Evolutionary conservation across 176 grass and related monocot genomes (phyloP).

Genomic region (Saccharum officinarum): DNA sequence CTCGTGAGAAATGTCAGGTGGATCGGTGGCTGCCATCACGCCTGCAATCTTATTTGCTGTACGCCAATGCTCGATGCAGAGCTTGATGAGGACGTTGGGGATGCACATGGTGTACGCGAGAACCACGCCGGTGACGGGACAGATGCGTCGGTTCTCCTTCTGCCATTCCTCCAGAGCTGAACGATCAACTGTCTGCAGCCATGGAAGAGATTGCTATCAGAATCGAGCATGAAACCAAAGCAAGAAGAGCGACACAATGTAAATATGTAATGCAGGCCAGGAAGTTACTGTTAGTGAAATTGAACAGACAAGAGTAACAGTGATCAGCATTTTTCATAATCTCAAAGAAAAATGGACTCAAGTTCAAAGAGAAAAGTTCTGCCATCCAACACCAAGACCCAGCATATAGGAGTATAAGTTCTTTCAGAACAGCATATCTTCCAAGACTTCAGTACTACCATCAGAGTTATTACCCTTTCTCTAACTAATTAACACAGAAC

Average conservation of each 20-base stretch:
- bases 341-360: background rate
- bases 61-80: constrained; percentile 34
- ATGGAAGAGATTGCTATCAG: background rate
- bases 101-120: constrained; percentile 25
- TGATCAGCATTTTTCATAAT: background rate
- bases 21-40: background rate
- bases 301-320: background rate
- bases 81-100: constrained; percentile 28
- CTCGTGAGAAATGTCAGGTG: constrained; percentile 18
- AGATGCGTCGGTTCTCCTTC: constrained; percentile 10
- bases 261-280: background rate
- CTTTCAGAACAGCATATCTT: background rate
- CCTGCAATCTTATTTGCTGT: background rate
- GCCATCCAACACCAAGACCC: background rate
- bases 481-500: background rate
- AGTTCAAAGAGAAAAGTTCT: background rate
- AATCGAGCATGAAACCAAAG: background rate
- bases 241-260: background rate
- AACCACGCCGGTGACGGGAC: constrained; percentile 47
- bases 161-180: constrained; percentile 48
- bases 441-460: background rate
- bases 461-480: background rate
- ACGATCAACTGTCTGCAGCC: constrained; percentile 44
- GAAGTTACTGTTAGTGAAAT: background rate
- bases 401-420: background rate